A percentile compares a stretch with the other conserved stretches of the same genome.
phyloP scores from a whole-genome alignment of 805 yeast genomes.

The Yamadazyma sp. region DNA sequence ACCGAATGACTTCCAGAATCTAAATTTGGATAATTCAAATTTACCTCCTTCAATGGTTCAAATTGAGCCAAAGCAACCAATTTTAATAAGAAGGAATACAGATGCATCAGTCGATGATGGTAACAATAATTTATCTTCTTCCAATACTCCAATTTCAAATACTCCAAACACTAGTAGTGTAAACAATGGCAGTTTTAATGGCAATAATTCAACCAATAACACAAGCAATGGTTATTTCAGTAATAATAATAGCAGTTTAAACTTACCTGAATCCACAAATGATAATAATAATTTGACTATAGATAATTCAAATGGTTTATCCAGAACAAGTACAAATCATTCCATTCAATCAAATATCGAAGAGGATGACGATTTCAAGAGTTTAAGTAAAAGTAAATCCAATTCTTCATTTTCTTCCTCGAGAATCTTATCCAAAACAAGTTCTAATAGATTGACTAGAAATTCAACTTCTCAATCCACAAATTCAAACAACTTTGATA shows the following conservation, averaged over 20 bases:
- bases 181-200: conserved; percentile 4
- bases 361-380: conserved; percentile 3
- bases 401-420: conserved; percentile 13
- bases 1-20: conserved; percentile 13
- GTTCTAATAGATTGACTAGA: conserved; percentile 8
- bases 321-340: conserved; percentile 17
- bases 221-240: neutral
- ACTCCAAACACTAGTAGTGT: too few species aligned
- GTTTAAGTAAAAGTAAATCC: conserved; percentile 11
- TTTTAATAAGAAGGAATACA: conserved; percentile 52
- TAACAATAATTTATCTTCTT: neutral
- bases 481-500: conserved; percentile 35
- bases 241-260: conserved; percentile 4
- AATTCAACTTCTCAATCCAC: conserved; percentile 11
- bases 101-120: conserved; percentile 2
- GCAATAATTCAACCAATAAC: conserved; percentile 1
- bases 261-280: too few species aligned
- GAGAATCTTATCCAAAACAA: conserved; percentile 9
- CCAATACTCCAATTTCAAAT: conserved; percentile 29
- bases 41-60: conserved; percentile 70
- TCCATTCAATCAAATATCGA: conserved; percentile 11
- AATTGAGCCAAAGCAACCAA: conserved; percentile 71
- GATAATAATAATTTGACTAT: conserved; percentile 2
- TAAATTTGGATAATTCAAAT: conserved; percentile 16
- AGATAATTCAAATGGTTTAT: conserved; percentile 3